Conservation (phyloP, 345 rosid genomes). For the Sonneratia caseolaris region DNA sequence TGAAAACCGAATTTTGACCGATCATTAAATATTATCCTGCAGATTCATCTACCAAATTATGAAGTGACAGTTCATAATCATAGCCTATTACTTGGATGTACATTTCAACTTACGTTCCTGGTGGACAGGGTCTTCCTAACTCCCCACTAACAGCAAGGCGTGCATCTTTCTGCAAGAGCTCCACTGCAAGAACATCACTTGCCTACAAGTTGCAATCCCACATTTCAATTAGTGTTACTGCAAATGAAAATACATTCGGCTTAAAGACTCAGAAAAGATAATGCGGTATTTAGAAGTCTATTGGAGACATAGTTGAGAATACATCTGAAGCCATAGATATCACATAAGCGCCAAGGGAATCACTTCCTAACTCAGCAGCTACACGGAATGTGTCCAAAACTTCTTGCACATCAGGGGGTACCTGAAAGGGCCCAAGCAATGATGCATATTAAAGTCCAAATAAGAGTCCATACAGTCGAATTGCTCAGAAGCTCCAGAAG, state of each 20-base stretch:
- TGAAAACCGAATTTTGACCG: not conserved
- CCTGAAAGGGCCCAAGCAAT: conserved; percentile 29
- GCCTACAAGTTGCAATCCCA: conserved; percentile 36
- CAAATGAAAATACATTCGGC: not conserved
- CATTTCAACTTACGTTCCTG: conserved; percentile 55
- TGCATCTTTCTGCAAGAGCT: conserved; percentile 92
- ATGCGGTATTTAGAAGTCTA: not conserved
- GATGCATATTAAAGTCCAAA: not conserved
- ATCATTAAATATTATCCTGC: not conserved
- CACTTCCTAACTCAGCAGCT: conserved; percentile 91
- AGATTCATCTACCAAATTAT: too few relatives aligned
- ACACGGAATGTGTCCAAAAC: conserved; percentile 84
- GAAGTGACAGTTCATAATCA: not conserved
- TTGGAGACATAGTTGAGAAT: conserved; percentile 6
- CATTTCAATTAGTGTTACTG: not conserved
- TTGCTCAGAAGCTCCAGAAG: too few relatives aligned
- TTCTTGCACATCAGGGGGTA: conserved; percentile 73
- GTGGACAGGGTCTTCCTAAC: conserved; percentile 77
- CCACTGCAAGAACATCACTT: conserved; percentile 94
- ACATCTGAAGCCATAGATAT: conserved; percentile 99
- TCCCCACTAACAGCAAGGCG: conserved; percentile 80
- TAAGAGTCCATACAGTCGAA: not conserved
- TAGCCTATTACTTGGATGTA: not conserved
- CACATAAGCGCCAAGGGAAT: conserved; percentile 94
- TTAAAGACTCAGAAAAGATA: not conserved